Evolutionary conservation across 768 basidiomycete genomes (phyloP).

Genomic region (Panaeolus papilionaceus): DNA sequence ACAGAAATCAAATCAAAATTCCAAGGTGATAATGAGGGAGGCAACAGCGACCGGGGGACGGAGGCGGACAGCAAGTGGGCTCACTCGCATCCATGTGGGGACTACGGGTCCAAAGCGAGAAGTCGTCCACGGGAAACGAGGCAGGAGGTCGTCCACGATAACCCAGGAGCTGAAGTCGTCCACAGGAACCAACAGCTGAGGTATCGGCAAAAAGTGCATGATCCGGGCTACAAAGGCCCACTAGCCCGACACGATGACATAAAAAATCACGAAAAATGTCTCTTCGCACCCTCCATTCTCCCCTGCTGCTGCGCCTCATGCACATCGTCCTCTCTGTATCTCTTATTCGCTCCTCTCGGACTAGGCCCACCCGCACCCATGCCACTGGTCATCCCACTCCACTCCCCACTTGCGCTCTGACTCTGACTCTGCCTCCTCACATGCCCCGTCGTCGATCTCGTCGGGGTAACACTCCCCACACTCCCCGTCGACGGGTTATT

Average conservation of each 20-base stretch:
- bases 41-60: neutral
- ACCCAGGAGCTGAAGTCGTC: too few species aligned
- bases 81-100: too few species aligned
- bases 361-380: neutral
- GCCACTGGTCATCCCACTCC: constrained; percentile 5
- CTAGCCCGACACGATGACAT: too few species aligned
- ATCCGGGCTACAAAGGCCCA: too few species aligned
- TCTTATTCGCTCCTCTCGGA: too few species aligned
- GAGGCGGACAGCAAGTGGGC: too few species aligned
- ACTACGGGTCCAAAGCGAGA: too few species aligned
- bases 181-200: too few species aligned
- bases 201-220: too few species aligned
- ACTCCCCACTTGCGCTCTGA: too few species aligned
- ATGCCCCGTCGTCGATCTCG: constrained; percentile 6
- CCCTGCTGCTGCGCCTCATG: constrained; percentile 28
- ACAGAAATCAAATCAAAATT: neutral
- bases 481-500: neutral
- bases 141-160: too few species aligned
- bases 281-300: constrained; percentile 25
- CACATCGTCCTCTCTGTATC: constrained; percentile 32
- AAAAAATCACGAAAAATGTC: constrained; percentile 15
- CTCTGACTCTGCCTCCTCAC: constrained; percentile 16
- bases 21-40: neutral
- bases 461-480: constrained; percentile 6
- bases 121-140: too few species aligned